Conservation (phyloP, 805 yeast species). For the Lipomyces oligophaga region DNA sequence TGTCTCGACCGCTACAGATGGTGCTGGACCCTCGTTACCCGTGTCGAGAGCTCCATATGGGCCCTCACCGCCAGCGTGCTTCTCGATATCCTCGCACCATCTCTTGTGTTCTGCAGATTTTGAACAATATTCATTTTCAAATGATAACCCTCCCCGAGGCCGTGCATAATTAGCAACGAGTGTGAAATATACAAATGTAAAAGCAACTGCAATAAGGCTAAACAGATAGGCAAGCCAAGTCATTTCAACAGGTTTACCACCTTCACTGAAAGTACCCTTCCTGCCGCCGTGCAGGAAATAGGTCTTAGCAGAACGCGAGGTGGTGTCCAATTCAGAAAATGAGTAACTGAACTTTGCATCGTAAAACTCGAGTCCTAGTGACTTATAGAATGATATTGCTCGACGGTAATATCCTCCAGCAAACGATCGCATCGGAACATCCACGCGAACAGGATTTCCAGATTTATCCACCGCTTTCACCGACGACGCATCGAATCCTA, state of each 20-base stretch:
- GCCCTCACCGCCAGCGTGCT: not conserved
- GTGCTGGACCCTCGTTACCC: conserved; percentile 1
- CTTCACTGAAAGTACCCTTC: conserved; percentile 6
- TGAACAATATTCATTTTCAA: conserved; percentile 12
- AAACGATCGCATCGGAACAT: conserved; percentile 28
- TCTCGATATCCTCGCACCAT: not conserved
- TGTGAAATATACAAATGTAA: conserved; percentile 19
- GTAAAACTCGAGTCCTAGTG: conserved; percentile 20
- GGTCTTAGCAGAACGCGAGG: conserved; percentile 5
- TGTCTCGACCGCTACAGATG: conserved; percentile 10
- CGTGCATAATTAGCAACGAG: conserved; percentile 5
- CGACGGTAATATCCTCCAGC: conserved; percentile 25
- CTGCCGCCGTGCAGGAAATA: conserved; percentile 25
- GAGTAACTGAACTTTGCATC: conserved; percentile 25
- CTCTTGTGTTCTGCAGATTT: not conserved
- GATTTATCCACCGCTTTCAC: conserved; percentile 12
- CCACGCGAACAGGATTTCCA: conserved; percentile 17
- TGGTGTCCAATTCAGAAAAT: conserved; percentile 11
- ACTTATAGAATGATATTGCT: conserved; percentile 13
- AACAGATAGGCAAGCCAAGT: not conserved
- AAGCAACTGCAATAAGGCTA: conserved; percentile 3
- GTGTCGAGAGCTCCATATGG: conserved; percentile 11
- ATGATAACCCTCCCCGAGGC: conserved; percentile 17
- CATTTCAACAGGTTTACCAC: conserved; percentile 11
- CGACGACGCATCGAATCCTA: conserved; percentile 25